phyloP scores from a whole-genome alignment of 192 early-diverging fungal species.

The Chytriomyces sp. region DNA sequence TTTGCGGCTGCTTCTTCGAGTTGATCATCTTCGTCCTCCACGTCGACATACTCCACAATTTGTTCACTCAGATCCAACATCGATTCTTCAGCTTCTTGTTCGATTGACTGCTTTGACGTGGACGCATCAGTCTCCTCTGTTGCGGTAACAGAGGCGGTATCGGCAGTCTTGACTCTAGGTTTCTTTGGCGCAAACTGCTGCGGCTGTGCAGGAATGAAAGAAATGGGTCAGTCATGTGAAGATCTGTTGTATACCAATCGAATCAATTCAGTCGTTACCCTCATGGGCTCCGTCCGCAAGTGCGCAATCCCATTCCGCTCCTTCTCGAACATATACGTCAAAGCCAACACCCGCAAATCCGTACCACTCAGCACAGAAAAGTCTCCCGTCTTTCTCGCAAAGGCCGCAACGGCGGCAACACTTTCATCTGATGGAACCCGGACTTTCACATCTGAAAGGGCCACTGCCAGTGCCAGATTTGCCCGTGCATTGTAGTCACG shows the following conservation, averaged over 20 bases:
- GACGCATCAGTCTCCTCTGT: no score
- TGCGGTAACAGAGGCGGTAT: background rate
- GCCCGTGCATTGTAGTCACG: constrained; percentile 68
- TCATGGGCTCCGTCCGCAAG: constrained; percentile 72
- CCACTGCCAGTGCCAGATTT: constrained; percentile 11
- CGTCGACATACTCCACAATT: constrained; percentile 10
- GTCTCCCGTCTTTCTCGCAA: constrained; percentile 92
- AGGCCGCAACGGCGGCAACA: constrained; percentile 67
- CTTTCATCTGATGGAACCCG: constrained; percentile 15
- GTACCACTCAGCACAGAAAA: constrained; percentile 75
- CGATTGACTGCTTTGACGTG: no score
- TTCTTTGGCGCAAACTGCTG: constrained; percentile 20
- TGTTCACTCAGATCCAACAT: background rate
- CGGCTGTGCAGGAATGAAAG: background rate
- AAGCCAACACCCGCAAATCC: constrained; percentile 89
- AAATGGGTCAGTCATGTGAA: background rate
- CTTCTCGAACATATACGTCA: constrained; percentile 86
- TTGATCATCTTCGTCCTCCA: constrained; percentile 10
- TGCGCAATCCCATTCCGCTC: constrained; percentile 73
- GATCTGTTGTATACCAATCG: background rate
- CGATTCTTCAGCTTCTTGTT: no score
- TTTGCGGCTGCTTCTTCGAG: constrained; percentile 2
- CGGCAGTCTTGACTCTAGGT: background rate
- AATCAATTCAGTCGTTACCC: constrained; percentile 18
- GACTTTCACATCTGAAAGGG: constrained; percentile 9